A percentile compares a stretch with the other conserved stretches of the same genome.
Conservation (phyloP, 306 rosid species). For the Cucurbita ficifolia region DNA sequence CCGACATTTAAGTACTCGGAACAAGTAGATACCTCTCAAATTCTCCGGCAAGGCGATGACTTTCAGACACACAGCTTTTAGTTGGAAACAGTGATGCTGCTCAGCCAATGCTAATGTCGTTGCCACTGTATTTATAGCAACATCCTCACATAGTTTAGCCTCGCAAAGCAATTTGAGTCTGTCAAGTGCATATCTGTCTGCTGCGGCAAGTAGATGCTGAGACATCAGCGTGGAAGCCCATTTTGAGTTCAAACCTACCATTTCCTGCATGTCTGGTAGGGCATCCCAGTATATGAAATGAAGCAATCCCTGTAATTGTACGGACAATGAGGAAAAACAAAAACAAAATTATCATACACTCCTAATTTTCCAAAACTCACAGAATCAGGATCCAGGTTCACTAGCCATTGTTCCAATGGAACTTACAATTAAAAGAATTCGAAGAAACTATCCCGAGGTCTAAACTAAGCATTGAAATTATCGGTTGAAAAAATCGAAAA, state of each 20-base stretch:
- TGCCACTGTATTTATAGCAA: constrained; percentile 6
- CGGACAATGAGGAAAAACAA: not conserved
- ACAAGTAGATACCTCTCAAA: not conserved
- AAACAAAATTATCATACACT: not conserved
- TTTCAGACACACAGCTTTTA: constrained; percentile 5
- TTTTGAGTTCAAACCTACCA: not conserved
- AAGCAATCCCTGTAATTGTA: constrained; percentile 8
- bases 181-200: constrained; percentile 7
- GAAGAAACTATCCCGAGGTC: not conserved
- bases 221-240: constrained; percentile 10
- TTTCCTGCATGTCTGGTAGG: constrained; percentile 6
- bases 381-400: not conserved
- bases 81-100: constrained; percentile 7
- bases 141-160: constrained; percentile 11
- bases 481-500: not conserved
- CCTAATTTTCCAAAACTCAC: not conserved
- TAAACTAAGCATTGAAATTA: too few relatives aligned
- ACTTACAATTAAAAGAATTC: not conserved
- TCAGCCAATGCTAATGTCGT: constrained; percentile 6
- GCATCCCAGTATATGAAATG: constrained; percentile 4
- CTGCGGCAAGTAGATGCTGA: constrained; percentile 11
- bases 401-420: not conserved
- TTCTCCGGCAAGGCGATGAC: constrained; percentile 7
- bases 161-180: constrained; percentile 6
- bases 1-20: not conserved